Evolutionary conservation across 331 rosid genomes (phyloP).

Genomic region (Pyracantha coccinea): DNA sequence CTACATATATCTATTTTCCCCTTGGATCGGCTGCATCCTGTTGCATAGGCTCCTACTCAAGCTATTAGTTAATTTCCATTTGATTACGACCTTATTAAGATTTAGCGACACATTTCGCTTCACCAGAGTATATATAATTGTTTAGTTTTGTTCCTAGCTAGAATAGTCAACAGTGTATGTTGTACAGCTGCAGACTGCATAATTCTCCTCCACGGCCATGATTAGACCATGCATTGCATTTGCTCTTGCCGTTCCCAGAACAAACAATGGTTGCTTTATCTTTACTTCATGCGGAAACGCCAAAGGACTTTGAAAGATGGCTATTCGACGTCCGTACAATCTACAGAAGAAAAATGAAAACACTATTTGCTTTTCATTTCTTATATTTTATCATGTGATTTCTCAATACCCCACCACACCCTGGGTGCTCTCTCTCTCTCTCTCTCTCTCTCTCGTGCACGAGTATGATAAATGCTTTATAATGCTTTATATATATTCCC

Average conservation of each 20-base stretch:
- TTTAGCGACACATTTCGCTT: too few relatives aligned
- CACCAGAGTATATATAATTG: neutral
- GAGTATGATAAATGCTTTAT: neutral
- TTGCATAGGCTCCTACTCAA: too few relatives aligned
- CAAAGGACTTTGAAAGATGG: neutral
- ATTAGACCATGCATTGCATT: neutral
- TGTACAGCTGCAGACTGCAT: neutral
- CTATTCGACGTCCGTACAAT: neutral
- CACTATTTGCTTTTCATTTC: neutral
- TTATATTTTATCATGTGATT: neutral
- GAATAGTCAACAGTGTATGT: neutral
- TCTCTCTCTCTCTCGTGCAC: neutral
- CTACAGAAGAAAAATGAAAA: neutral
- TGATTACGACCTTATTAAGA: neutral
- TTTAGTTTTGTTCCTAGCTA: neutral
- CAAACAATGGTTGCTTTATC: conserved; percentile 10
- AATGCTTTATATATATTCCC: conserved; percentile 4
- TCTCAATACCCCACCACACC: neutral
- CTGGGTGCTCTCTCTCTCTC: neutral
- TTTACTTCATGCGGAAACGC: conserved; percentile 37
- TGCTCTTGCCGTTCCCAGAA: neutral
- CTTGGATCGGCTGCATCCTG: neutral
- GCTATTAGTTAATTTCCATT: neutral
- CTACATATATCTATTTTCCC: too few relatives aligned
- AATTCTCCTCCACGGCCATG: neutral